Conservation (phyloP, 805 yeast species). For the Barnettozyma wickerhamii region DNA sequence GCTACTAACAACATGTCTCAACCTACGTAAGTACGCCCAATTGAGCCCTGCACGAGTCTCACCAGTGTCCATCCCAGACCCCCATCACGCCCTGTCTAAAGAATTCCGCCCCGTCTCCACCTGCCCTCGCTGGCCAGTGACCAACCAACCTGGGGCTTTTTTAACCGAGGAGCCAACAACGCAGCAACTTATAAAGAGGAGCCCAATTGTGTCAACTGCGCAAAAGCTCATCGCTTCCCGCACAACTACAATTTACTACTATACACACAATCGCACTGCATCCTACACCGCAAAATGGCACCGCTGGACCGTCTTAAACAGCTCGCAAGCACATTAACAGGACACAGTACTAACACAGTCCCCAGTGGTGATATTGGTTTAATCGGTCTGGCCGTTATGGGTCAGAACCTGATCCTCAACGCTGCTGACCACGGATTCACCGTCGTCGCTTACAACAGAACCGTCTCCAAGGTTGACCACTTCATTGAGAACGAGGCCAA, state of each 20-base stretch:
- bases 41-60: too few species aligned
- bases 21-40: constrained; percentile 19
- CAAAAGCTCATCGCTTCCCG: too few species aligned
- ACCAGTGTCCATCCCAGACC: too few species aligned
- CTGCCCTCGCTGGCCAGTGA: too few species aligned
- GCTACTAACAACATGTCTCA: constrained; percentile 18
- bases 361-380: constrained; percentile 92
- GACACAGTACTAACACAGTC: constrained; percentile 15
- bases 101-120: too few species aligned
- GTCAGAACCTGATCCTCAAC: constrained; percentile 94
- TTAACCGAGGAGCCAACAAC: constrained; percentile 1
- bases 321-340: constrained; percentile 1
- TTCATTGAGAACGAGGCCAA: constrained; percentile 93
- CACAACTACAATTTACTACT: too few species aligned
- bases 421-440: constrained; percentile 99
- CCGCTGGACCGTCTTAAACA: constrained; percentile 13
- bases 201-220: too few species aligned
- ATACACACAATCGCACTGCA: too few species aligned
- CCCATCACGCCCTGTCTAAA: too few species aligned
- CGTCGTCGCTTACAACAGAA: constrained; percentile 98
- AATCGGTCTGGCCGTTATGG: constrained; percentile 99
- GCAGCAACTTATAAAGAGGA: too few species aligned
- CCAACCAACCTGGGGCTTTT: not conserved
- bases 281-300: not conserved
- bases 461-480: constrained; percentile 91